Evolutionary conservation across 305 asterid species (phyloP).

Genomic region (Rubia tinctorum): DNA sequence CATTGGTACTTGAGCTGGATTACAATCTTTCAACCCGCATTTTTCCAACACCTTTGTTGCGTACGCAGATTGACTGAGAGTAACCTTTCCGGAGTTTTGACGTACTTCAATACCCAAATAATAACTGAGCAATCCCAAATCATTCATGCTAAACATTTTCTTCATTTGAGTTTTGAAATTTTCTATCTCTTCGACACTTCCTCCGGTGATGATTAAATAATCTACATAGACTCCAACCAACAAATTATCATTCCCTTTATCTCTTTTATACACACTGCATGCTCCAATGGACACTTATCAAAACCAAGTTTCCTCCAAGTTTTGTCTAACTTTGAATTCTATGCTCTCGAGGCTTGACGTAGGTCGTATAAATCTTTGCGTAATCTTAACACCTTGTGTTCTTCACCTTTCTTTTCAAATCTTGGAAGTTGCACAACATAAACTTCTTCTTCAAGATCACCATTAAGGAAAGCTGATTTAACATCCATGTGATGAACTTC

Average conservation of each 20-base stretch:
- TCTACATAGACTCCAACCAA: not conserved
- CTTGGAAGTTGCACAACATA: too few species aligned
- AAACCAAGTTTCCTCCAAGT: not conserved
- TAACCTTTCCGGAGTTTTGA: not conserved
- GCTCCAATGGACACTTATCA: too few species aligned
- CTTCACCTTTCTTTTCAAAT: too few species aligned
- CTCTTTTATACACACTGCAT: too few species aligned
- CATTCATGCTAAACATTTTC: not conserved
- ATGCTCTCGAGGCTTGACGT: not conserved
- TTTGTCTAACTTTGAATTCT: not conserved
- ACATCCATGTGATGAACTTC: too few species aligned
- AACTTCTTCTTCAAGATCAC: too few species aligned
- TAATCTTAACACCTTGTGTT: not conserved
- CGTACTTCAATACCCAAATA: too few species aligned
- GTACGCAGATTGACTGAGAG: not conserved
- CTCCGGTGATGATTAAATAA: too few species aligned
- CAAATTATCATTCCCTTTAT: not conserved
- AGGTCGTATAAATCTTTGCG: too few species aligned
- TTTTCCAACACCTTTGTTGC: not conserved
- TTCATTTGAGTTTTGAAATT: not conserved
- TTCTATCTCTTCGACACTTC: not conserved
- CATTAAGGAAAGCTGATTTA: too few species aligned
- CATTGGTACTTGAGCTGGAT: not conserved
- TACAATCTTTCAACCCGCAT: not conserved
- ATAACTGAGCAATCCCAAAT: too few species aligned